Evolutionary conservation across 345 rosid genomes (phyloP).

Genomic region (Leavenworthia alabamica): DNA sequence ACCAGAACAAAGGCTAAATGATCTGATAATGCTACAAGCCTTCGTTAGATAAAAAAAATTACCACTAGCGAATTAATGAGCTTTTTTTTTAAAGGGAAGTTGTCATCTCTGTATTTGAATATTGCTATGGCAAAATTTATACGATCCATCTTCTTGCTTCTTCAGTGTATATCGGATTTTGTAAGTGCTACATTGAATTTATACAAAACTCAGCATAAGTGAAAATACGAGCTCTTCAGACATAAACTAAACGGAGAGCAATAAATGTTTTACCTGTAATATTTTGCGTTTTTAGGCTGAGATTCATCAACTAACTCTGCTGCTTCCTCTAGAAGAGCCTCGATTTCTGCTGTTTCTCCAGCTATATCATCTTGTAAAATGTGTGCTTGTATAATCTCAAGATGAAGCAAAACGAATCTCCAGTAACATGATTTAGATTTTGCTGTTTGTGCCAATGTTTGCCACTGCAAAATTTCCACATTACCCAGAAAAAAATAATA

Average conservation of each 20-base stretch:
- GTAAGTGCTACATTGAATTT: constrained; percentile 50
- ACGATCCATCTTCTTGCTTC: constrained; percentile 77
- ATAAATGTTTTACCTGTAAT: constrained; percentile 54
- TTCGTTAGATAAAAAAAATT: neutral
- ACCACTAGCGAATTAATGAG: neutral
- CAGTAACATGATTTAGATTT: constrained; percentile 69
- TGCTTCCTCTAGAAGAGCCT: constrained; percentile 86
- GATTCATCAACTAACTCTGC: constrained; percentile 90
- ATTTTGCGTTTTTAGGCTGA: constrained; percentile 65
- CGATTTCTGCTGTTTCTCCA: constrained; percentile 69
- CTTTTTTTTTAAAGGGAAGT: neutral
- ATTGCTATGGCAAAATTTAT: constrained; percentile 77
- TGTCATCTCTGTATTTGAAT: constrained; percentile 49
- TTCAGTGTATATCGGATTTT: constrained; percentile 57
- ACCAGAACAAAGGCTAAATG: constrained; percentile 23
- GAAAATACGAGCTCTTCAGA: neutral
- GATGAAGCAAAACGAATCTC: constrained; percentile 81
- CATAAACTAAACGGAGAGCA: neutral
- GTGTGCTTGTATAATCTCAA: constrained; percentile 65
- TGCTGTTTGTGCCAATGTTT: constrained; percentile 73
- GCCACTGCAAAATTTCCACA: constrained; percentile 53
- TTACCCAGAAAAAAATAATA: constrained; percentile 4
- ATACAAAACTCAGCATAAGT: neutral
- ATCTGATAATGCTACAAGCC: neutral
- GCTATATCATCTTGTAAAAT: constrained; percentile 43